Base-by-base conservation (phyloP, 257 asterid genomes). In the Salvia hispanica region DNA sequence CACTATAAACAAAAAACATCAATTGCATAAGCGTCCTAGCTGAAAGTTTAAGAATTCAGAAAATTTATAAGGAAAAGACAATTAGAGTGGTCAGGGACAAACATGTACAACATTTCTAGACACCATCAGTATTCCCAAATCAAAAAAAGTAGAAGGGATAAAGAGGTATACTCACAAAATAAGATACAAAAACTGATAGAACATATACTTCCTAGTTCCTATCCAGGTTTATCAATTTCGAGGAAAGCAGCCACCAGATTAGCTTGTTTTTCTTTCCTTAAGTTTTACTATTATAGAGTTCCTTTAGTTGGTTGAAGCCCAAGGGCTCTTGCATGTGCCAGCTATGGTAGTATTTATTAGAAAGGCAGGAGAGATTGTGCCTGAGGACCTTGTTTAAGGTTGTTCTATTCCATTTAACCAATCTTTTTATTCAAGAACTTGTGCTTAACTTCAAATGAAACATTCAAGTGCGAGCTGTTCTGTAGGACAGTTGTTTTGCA, bases 21-120 rank as follows among this genome's bases (percentile, higher is more conserved):
- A 66, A 64, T 21, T 56, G 34, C 70, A 28, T 39, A 68, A 21
- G 62, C 25, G 9, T 73, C 10, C 51, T 46, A 16, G 25, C 68
- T 21, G 58, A 44, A 43, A 47, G 51, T 54, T 44, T 11, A 6
- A 43, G 28, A 46, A 50, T 51, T 37, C 53, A 51, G 55, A 62
- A 64, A 51, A 18, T 14, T n/a, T 36, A 36, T 7, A 25, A 58
- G 44, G 11, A 72, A 52, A 45, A 50, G 10, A 31, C 21, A 15
- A 16, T 25, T 44, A 53, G 57, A 64, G 69, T 60, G 42, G 61
- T n/a, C 45, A 7, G 31, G 51, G 46, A 66, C 31, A 48, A 13
- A 43, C 47, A 64, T 53, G 36, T 50, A 48, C 33, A 48, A 75
- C 47, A 40, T 50, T 66, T 47, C 12, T 47, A 37, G 12, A 25